phyloP scores from a whole-genome alignment of 805 yeast genomes.

The Teunomyces pallodes region DNA sequence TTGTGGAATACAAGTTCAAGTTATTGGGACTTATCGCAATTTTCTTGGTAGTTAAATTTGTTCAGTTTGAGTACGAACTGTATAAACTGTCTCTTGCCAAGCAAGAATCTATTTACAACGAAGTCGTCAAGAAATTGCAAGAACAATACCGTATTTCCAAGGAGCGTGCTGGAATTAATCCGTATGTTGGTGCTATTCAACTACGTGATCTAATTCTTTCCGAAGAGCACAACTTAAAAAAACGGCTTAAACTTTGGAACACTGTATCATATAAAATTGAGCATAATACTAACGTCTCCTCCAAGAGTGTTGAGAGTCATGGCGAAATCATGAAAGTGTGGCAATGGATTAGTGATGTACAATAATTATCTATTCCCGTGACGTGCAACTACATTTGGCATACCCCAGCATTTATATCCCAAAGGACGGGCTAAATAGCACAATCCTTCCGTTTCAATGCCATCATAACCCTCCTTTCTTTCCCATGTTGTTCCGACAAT shows the following conservation, averaged over 20 bases:
- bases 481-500: constrained; percentile 48
- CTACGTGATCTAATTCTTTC: constrained; percentile 62
- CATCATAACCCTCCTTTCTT: constrained; percentile 49
- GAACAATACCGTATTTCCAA: constrained; percentile 18
- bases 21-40: constrained; percentile 14
- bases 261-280: constrained; percentile 56
- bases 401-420: constrained; percentile 49
- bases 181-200: constrained; percentile 67
- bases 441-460: constrained; percentile 53
- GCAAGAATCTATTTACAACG: constrained; percentile 45
- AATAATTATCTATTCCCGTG: constrained; percentile 28
- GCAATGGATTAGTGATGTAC: constrained; percentile 66
- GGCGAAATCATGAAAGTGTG: constrained; percentile 88
- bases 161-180: constrained; percentile 26
- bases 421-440: constrained; percentile 46
- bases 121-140: constrained; percentile 51
- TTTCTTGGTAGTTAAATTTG: constrained; percentile 18
- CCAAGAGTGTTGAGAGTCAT: constrained; percentile 64
- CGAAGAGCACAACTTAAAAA: constrained; percentile 35
- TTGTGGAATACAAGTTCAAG: constrained; percentile 21
- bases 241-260: constrained; percentile 53
- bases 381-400: constrained; percentile 45
- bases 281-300: constrained; percentile 60
- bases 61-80: constrained; percentile 34
- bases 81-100: constrained; percentile 38